These are phyloP conservation scores for Laburnicola sp. DNA, from an alignment of 2,329 filamentous ascomycete genomes.

Conservation along the genomic window DNA sequence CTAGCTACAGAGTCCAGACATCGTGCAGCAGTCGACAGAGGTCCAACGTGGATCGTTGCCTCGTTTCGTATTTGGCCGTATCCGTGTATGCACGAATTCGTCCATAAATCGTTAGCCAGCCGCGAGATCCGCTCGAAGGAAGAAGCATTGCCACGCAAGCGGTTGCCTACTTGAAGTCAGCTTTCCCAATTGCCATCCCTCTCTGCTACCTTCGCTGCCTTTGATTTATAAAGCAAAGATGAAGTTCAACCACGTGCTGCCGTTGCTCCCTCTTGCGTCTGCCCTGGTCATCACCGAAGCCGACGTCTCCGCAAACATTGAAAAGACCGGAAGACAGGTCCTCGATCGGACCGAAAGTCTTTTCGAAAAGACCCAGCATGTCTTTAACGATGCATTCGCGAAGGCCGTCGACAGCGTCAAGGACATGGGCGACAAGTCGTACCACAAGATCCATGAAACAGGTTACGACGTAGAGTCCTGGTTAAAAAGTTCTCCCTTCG, in stretches of 20 bases:
- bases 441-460: slow-evolving; percentile 48
- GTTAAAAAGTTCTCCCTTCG: slow-evolving; percentile 45
- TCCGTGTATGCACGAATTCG: slow-evolving; percentile 4
- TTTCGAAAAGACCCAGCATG: slow-evolving; percentile 43
- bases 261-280: slow-evolving; percentile 54
- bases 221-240: slow-evolving; percentile 40
- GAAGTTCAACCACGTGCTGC: slow-evolving; percentile 54
- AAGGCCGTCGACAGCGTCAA: slow-evolving; percentile 44
- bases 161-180: slow-evolving; percentile 11
- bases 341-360: slow-evolving; percentile 26
- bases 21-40: too few relatives aligned
- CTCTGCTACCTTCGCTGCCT: slow-evolving; percentile 10
- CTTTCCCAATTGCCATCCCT: neutral
- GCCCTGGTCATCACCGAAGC: slow-evolving; percentile 59
- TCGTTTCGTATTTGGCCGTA: slow-evolving; percentile 9
- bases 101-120: slow-evolving; percentile 2
- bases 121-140: slow-evolving; percentile 14
- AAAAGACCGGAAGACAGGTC: slow-evolving; percentile 27
- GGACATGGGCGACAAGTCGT: slow-evolving; percentile 33
- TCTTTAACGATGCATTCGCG: slow-evolving; percentile 50
- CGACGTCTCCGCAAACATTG: slow-evolving; percentile 48
- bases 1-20: too few relatives aligned
- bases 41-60: neutral
- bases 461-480: slow-evolving; percentile 54
- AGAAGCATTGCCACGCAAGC: slow-evolving; percentile 22